These are phyloP conservation scores for Coleophoma crateriformis DNA, from an alignment of 2,329 filamentous ascomycete species.

Conservation along the genomic window DNA sequence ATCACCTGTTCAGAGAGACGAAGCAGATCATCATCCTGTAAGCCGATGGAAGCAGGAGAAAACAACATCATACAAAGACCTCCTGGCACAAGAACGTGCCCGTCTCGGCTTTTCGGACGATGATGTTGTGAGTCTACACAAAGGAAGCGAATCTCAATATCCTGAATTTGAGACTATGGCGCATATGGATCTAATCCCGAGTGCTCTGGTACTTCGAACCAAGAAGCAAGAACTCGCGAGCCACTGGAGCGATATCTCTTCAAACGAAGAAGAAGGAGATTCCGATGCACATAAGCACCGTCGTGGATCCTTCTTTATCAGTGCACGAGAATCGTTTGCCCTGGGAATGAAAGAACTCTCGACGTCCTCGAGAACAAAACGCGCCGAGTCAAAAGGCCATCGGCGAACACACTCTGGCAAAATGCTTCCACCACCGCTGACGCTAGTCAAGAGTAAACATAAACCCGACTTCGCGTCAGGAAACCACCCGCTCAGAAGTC, in stretches of 20 bases:
- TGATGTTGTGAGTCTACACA: not conserved
- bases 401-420: not conserved
- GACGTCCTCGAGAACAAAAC: not conserved
- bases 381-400: not conserved
- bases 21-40: not conserved
- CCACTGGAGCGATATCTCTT: not conserved
- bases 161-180: too few relatives aligned
- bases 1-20: not conserved
- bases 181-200: not conserved
- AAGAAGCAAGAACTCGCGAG: not conserved
- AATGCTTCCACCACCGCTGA: not conserved
- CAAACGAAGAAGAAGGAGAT: not conserved
- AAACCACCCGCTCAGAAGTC: conserved; percentile 13
- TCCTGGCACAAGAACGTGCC: conserved; percentile 3
- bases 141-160: not conserved
- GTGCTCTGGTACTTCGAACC: not conserved
- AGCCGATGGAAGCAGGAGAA: not conserved
- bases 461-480: conserved; percentile 7
- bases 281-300: too few relatives aligned
- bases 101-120: not conserved
- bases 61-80: conserved; percentile 1
- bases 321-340: not conserved
- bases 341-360: conserved; percentile 1
- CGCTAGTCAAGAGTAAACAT: not conserved
- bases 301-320: too few relatives aligned